These are phyloP conservation scores for Cnidoscolus chayamansa DNA, from an alignment of 441 rosid genomes.

Conservation along the genomic window DNA sequence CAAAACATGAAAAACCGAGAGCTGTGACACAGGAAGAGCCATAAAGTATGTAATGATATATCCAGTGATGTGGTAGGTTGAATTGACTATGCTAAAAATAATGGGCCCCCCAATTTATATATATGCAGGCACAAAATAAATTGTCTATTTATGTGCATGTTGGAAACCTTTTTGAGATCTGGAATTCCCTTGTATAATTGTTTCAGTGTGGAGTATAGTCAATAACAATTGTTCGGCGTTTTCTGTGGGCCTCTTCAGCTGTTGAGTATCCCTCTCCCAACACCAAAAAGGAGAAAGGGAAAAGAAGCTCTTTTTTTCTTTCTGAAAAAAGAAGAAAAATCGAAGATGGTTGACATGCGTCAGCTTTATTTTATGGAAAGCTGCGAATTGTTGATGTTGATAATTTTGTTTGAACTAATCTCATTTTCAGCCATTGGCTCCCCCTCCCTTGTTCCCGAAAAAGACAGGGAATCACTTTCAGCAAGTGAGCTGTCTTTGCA, in stretches of 20 bases:
- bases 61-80: neutral
- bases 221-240: neutral
- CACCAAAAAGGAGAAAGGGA: no score
- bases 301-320: no score
- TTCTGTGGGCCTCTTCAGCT: neutral
- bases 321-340: no score
- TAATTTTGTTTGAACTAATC: no score
- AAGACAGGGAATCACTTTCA: no score
- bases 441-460: no score
- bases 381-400: no score
- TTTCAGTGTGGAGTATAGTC: neutral
- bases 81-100: neutral
- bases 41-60: neutral
- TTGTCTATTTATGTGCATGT: neutral
- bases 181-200: neutral
- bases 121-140: neutral
- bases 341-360: no score
- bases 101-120: neutral
- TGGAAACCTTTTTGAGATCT: neutral
- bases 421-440: no score
- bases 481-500: no score
- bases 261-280: neutral
- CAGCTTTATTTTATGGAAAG: no score
- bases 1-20: constrained; percentile 23
- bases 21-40: constrained; percentile 4